Evolutionary conservation across 1,139 yeast genomes (phyloP), one percentile per base, ranked within the genome.

Genomic region (Pneumocystis wakefieldiae): DNA sequence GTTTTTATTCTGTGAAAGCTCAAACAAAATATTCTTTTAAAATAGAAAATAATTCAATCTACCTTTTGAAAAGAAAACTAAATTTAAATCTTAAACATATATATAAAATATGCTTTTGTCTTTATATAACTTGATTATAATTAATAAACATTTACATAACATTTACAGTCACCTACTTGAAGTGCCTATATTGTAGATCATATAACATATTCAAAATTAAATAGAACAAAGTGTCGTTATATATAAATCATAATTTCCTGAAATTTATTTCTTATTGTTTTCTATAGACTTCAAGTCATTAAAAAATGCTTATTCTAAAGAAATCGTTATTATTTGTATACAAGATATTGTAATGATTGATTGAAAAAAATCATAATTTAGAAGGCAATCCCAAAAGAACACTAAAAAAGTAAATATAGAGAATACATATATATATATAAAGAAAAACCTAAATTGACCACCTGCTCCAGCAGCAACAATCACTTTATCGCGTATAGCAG

Each of bases 391-490:
- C 55, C n/a, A 48, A 48, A 48, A 48, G 55, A 48, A 48, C 55
- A 24, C 55, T 48, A 14, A 6, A 24, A 48, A 24, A 24, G 28
- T 48, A 32, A 3, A 90, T 85, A 63, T 42, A 24, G 17, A 24
- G 14, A 48, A 24, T 8, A 42, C 2, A 42, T 7, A 19, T 48
- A 24, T 24, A 4, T 10, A 48, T 24, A 48, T 3, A 48, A 8
- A 7, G 12, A 48, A 24, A 48, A 48, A 48, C 55, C 95, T 85
- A 71, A 89, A 92, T 75, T 94, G 98, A 19, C 97, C 98, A 66
- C 99, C 98, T 59, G 94, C 95, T 32, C 95, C 92, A 67, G 87
- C 81, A 64, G 83, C 69, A 57, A 77, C 71, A 71, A 92, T 88
- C 67, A 85, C 81, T 65, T 87, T 85, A 64, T 81, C 81, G 69